A percentile compares a stretch with the other conserved stretches of the same genome.
Conservation (phyloP, 116 monocot species). For the Phalaenopsis hybrid region DNA sequence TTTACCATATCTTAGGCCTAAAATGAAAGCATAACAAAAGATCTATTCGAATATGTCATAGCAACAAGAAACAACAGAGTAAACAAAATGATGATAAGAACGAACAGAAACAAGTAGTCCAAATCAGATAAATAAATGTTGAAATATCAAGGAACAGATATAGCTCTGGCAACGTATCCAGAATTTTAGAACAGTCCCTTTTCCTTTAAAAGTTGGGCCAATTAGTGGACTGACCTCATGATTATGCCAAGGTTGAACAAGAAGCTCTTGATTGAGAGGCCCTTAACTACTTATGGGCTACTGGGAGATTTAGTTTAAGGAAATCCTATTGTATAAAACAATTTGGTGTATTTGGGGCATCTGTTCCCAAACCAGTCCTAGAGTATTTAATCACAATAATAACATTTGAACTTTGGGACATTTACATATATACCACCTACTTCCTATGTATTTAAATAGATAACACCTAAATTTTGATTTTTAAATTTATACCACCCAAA, state of each 20-base stretch:
- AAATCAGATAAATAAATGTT: background rate
- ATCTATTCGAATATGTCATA: background rate
- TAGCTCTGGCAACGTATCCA: background rate
- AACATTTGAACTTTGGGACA: background rate
- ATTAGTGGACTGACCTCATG: background rate
- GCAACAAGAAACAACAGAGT: background rate
- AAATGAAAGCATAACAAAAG: background rate
- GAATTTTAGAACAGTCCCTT: background rate
- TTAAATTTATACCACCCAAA: too few species aligned
- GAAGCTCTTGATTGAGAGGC: background rate
- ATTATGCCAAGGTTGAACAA: background rate
- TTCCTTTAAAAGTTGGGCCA: background rate
- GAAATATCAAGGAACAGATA: background rate
- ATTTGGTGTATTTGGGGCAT: background rate
- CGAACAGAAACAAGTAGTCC: background rate
- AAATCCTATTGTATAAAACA: background rate
- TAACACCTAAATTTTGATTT: too few species aligned
- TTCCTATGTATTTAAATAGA: too few species aligned
- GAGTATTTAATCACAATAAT: background rate
- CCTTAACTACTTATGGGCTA: background rate
- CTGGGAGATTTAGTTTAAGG: background rate
- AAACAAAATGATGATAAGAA: background rate
- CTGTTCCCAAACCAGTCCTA: background rate
- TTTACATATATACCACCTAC: too few species aligned
- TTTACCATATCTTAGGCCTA: constrained; percentile 6